phyloP scores from a whole-genome alignment of 352 stramenopile species.

The Pythium dissimile region DNA sequence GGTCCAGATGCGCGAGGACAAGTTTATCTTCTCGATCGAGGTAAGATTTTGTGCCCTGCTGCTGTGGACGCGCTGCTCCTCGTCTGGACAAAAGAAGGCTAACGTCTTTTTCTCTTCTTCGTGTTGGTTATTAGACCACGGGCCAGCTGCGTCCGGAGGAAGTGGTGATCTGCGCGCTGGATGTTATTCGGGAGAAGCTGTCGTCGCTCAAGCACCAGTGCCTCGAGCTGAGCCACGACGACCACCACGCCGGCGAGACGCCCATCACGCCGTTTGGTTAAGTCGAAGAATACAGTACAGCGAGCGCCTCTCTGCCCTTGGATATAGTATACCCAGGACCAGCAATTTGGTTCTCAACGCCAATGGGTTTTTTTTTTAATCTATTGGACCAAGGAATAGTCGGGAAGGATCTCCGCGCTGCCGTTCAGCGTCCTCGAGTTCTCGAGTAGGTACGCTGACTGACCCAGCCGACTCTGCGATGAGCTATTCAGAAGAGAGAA shows the following conservation, averaged over 20 bases:
- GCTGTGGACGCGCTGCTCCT: neutral
- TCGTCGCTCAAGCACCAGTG: constrained; percentile 86
- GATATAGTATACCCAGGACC: too few species aligned
- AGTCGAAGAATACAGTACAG: too few species aligned
- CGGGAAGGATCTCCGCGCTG: constrained; percentile 60
- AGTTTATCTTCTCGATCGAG: constrained; percentile 97
- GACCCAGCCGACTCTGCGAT: constrained; percentile 12
- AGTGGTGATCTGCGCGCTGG: constrained; percentile 83
- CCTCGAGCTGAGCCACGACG: constrained; percentile 80
- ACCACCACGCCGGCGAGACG: constrained; percentile 33
- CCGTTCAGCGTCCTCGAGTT: constrained; percentile 43
- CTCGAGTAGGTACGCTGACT: constrained; percentile 35
- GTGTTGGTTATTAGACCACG: constrained; percentile 47
- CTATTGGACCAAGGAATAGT: constrained; percentile 43
- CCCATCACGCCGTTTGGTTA: constrained; percentile 83
- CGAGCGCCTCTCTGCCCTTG: neutral
- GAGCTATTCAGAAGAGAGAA: neutral
- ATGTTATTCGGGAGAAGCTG: constrained; percentile 85
- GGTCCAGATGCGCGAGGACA: constrained; percentile 87
- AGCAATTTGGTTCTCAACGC: neutral
- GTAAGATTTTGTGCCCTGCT: constrained; percentile 21
- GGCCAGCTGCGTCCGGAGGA: constrained; percentile 81
- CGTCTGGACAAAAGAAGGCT: too few species aligned
- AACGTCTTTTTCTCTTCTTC: neutral
- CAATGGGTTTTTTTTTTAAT: neutral